Base-by-base conservation (phyloP, 2,329 filamentous ascomycete species). In the Lecanosticta acicola region DNA sequence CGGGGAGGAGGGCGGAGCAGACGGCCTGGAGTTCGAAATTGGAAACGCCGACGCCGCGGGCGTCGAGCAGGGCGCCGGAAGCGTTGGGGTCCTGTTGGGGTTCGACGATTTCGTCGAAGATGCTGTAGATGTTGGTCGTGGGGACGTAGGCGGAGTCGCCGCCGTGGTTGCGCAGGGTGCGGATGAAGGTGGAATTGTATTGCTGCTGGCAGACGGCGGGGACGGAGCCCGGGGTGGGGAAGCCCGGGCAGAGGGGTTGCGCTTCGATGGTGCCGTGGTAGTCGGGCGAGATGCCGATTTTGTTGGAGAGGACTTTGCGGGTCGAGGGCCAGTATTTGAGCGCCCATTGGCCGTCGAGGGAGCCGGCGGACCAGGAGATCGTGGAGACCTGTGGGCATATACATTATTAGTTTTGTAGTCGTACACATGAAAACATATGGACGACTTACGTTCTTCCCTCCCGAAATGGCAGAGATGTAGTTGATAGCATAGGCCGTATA, bases 401-500 rank as follows among this genome's bases (percentile, higher is more conserved):
- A n/a, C n/a, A n/a, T n/a, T n/a, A n/a, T n/a, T n/a, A n/a, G n/a
- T n/a, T n/a, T n/a, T n/a, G n/a, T n/a, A n/a, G n/a, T n/a, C n/a
- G n/a, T n/a, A n/a, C n/a, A n/a, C n/a, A n/a, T n/a, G n/a, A n/a
- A n/a, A n/a, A n/a, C n/a, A n/a, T n/a, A n/a, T n/a, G n/a, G n/a
- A n/a, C 4, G 39, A 39, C 36, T 32, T 33, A 53, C 63, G 18
- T 71, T 68, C 26, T 53, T 50, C 32, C 62, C 59, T 29, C 53
- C 46, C 29, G 64, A 67, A 46, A 75, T 59, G 17, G 59, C 62
- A 9, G 65, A 59, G 46, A 79, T 68, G 61, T 79, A 80, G 62
- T 80, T 76, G 50, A 79, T 71, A 3, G 76, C 75, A 59, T 80
- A 79, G 2, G 75, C 74, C 20, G 75, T 69, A 53, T 75, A 79